Evolutionary conservation across 2,329 filamentous ascomycete species (phyloP).

Genomic region (Metarhizium humberi): DNA sequence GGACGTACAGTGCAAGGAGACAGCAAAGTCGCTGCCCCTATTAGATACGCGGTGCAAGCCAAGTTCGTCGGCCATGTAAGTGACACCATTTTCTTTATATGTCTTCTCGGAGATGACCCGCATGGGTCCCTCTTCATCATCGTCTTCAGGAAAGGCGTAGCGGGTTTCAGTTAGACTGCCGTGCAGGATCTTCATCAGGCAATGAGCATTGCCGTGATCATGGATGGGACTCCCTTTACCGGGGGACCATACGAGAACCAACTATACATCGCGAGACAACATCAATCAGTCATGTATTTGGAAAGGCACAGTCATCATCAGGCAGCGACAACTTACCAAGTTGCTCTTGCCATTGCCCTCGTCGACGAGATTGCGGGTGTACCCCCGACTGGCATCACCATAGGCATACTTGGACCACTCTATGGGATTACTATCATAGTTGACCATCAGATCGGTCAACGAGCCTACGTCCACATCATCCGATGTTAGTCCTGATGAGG

Average conservation of each 20-base stretch:
- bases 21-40: slow-evolving; percentile 63
- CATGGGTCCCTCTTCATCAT: slow-evolving; percentile 44
- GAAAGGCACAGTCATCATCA: background rate
- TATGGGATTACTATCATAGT: slow-evolving; percentile 57
- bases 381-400: slow-evolving; percentile 58
- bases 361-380: slow-evolving; percentile 84
- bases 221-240: slow-evolving; percentile 79
- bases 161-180: slow-evolving; percentile 74
- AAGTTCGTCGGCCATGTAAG: slow-evolving; percentile 87
- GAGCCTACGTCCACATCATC: slow-evolving; percentile 69
- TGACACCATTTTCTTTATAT: slow-evolving; percentile 63
- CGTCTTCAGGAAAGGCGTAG: slow-evolving; percentile 58
- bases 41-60: slow-evolving; percentile 80
- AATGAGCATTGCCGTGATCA: slow-evolving; percentile 82
- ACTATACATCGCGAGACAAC: slow-evolving; percentile 32
- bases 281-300: background rate
- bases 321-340: slow-evolving; percentile 39
- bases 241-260: slow-evolving; percentile 84
- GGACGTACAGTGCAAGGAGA: slow-evolving; percentile 68
- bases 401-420: slow-evolving; percentile 73
- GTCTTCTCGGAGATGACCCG: slow-evolving; percentile 56
- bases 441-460: slow-evolving; percentile 62
- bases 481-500: slow-evolving; percentile 72
- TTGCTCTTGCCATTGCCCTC: slow-evolving; percentile 78
- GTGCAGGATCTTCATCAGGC: slow-evolving; percentile 81